Evolutionary conservation across 1,284 basidiomycete species (phyloP), one percentile per base, ranked within the genome.

Genomic region (Ustilago xerochloae): DNA sequence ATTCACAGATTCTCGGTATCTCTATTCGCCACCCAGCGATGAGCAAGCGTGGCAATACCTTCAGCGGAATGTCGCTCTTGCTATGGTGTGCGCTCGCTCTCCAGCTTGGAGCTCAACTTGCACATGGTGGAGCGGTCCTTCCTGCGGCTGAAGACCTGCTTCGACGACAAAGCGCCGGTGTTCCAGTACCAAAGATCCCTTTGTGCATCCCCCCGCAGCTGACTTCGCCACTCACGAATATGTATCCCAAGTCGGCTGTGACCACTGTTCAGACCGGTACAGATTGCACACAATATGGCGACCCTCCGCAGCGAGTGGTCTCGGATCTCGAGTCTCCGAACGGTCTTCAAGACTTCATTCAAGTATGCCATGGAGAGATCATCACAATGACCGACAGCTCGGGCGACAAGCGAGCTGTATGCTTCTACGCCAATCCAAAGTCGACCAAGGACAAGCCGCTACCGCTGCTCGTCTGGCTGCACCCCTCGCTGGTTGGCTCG

Each of bases 361-460:
- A 65, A 15, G 59, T 65, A 28, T 65, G 63, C 32, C 55, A 59
- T n/a, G 55, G 63, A 6, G 15, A 65, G 46, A 59, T 59, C 24
- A 6, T 65, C 13, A 47, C 41, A 33, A 48, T 65, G 55, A 54
- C 50, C n/a, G 63, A 59, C 51, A 58, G 45, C 16, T 3, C 29
- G 12, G 63, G 63, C 15, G 13, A 54, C 7, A 20, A 39, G 51
- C 63, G 63, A 28, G 41, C 36, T 24, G 43, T 59, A 39, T 65
- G 63, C 46, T 65, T 65, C 38, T 65, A 65, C 45, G 63, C 63
- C 50, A 65, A 65, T 15, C 55, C 63, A 13, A 59, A 54, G 18
- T 65, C 63, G 43, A 59, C 56, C 33, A 35, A 52, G 18, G 55
- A 52, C 45, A 59, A 65, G 46, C 63, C 63, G 7, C 43, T 65